These are phyloP conservation scores for Ceratobasidium papillatum DNA, from an alignment of 1,284 basidiomycete species.

Conservation along the genomic window DNA sequence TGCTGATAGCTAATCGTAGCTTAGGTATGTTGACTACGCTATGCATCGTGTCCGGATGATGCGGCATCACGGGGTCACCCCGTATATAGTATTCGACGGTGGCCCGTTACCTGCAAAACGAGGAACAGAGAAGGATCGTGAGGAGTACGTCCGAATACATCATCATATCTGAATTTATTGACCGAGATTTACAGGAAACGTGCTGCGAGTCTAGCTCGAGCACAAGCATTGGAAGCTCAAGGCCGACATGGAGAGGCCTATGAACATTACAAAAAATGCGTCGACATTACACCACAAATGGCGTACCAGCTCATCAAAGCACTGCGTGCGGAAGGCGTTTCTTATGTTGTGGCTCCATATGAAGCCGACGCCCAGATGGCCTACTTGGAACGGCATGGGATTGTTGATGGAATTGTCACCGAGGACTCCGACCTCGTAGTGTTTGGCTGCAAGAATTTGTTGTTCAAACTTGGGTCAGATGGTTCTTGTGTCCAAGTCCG, in stretches of 20 bases:
- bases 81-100: slow-evolving; percentile 97
- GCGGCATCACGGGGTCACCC: slow-evolving; percentile 82
- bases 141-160: slow-evolving; percentile 54
- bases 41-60: slow-evolving; percentile 91
- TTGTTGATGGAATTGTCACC: slow-evolving; percentile 93
- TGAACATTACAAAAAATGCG: slow-evolving; percentile 88
- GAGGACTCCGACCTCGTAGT: slow-evolving; percentile 99
- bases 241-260: slow-evolving; percentile 83
- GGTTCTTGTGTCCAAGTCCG: slow-evolving; percentile 82
- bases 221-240: slow-evolving; percentile 76
- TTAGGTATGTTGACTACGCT: slow-evolving; percentile 94
- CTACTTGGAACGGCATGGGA: slow-evolving; percentile 83
- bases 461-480: slow-evolving; percentile 87
- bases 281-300: slow-evolving; percentile 98
- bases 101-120: slow-evolving; percentile 94
- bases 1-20: slow-evolving; percentile 8
- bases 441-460: slow-evolving; percentile 88
- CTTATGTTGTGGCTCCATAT: slow-evolving; percentile 96
- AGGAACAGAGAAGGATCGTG: slow-evolving; percentile 86
- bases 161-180: slow-evolving; percentile 1
- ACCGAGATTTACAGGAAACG: slow-evolving; percentile 58
- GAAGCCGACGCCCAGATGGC: slow-evolving; percentile 98
- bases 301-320: slow-evolving; percentile 98
- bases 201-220: slow-evolving; percentile 72
- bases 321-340: slow-evolving; percentile 77